phyloP scores from a whole-genome alignment of 2,329 filamentous ascomycete genomes.

The Cordyceps sp. region DNA sequence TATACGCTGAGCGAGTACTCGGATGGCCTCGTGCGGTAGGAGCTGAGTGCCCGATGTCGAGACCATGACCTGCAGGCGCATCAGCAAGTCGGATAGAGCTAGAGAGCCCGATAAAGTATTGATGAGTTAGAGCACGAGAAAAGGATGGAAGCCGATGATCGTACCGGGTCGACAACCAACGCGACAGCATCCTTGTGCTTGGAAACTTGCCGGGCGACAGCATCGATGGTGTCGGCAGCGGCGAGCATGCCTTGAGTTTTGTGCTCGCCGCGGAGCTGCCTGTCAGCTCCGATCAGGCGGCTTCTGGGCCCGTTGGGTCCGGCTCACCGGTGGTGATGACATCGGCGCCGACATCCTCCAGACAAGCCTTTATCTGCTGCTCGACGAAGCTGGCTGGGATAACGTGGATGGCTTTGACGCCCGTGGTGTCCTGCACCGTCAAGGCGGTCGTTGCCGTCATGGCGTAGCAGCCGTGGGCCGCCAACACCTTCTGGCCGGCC shows the following conservation, averaged over 20 bases:
- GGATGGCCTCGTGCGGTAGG: slow-evolving; percentile 47
- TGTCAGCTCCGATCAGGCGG: background rate
- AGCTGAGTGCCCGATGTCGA: slow-evolving; percentile 62
- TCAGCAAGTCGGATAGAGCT: no score
- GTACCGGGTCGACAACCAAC: slow-evolving; percentile 23
- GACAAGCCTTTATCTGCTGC: slow-evolving; percentile 71
- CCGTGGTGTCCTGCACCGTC: slow-evolving; percentile 88
- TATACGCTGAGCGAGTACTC: slow-evolving; percentile 39
- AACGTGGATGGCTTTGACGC: slow-evolving; percentile 66
- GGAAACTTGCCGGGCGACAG: slow-evolving; percentile 13
- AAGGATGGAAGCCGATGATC: slow-evolving; percentile 1
- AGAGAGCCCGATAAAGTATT: slow-evolving; percentile 1
- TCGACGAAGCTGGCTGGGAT: slow-evolving; percentile 63
- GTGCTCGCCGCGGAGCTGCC: background rate
- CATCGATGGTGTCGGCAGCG: slow-evolving; percentile 18
- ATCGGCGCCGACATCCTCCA: slow-evolving; percentile 73
- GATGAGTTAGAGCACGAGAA: background rate
- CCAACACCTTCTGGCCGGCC: slow-evolving; percentile 88
- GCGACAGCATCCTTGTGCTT: slow-evolving; percentile 12
- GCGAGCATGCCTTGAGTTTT: slow-evolving; percentile 20
- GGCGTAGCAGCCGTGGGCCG: slow-evolving; percentile 83
- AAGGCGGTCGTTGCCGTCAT: slow-evolving; percentile 92
- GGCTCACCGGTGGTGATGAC: slow-evolving; percentile 75
- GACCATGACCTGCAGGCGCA: slow-evolving; percentile 63
- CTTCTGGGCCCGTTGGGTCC: background rate